Base-by-base conservation (phyloP, 352 stramenopile species). In the Phytopythium ostracodes region DNA sequence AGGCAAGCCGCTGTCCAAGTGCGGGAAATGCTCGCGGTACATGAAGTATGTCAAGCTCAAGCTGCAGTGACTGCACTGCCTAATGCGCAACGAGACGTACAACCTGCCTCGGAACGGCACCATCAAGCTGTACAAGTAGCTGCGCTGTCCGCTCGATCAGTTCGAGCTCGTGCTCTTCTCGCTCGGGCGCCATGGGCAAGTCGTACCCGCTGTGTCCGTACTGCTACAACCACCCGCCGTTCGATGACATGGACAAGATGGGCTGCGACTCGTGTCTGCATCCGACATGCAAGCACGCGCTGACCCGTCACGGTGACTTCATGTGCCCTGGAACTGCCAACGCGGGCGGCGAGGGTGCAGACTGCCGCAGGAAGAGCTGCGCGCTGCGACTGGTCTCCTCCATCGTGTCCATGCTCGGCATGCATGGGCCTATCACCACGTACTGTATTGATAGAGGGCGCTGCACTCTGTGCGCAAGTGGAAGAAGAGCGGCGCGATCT, bases 151-250 rank as follows among this genome's bases (percentile, higher is more conserved):
- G 20, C 47, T 85, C 2, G 77, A 87, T 62, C 66, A 79, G 9
- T 87, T 87, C 52, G 71, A 87, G 53, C 63, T 87, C 15, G 63
- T 87, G 27, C 46, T 87, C 3, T 86, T 80, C 43, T 85, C 76
- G 12, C 61, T 84, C 1, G 76, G 77, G 10, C 78, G 68, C 68
- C 27, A 75, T 82, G 58, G 74, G 69, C 35, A 84, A 73, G 35
- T 78, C 69, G 56, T 81, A 71, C 56, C 64, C 72, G 27, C 47
- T 85, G 35, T 85, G 76, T 57, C 76, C 76, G 7, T 76, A 76
- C 58, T 85, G 74, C 67, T 84, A 75, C 58, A 84, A 83, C 56
- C 59, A 79, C 59, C 68, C 76, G 11, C 76, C 75, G 42, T 79
- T 69, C 58, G 52, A 72, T n/a, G 35, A 74, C 42, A 63, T 65